Evolutionary conservation across 2,329 filamentous ascomycete genomes (phyloP).

Genomic region (Colletotrichum sublineola): DNA sequence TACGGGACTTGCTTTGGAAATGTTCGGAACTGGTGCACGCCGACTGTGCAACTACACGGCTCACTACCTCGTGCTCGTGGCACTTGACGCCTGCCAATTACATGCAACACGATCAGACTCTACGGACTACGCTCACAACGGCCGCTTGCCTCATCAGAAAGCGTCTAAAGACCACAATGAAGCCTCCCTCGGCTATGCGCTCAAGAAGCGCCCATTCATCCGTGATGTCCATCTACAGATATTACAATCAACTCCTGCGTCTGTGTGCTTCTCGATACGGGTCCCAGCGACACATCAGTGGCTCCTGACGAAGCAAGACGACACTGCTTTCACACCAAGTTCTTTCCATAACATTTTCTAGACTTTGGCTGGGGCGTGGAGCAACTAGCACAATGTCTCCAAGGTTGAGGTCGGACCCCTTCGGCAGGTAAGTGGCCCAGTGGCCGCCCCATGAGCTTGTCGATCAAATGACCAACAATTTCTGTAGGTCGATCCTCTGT

Average conservation of each 20-base stretch:
- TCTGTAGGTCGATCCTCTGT: background rate
- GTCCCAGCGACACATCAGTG: background rate
- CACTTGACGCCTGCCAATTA: conserved; percentile 5
- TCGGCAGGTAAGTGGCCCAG: background rate
- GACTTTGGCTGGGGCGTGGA: background rate
- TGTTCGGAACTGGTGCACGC: conserved; percentile 7
- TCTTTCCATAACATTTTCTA: background rate
- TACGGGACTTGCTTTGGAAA: background rate
- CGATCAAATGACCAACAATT: background rate
- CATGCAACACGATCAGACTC: conserved; percentile 25
- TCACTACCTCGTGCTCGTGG: conserved; percentile 6
- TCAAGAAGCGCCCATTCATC: background rate
- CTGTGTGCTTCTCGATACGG: background rate
- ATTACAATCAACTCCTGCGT: background rate
- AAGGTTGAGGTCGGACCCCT: background rate
- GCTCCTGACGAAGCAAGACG: too few relatives aligned
- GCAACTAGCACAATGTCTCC: background rate
- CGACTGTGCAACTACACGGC: conserved; percentile 3
- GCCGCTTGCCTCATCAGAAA: conserved; percentile 30
- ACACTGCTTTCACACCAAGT: background rate
- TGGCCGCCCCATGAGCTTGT: background rate
- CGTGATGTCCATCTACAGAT: background rate
- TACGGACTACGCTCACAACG: conserved; percentile 20
- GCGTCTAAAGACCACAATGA: background rate
- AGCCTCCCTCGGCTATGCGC: background rate